Conservation (phyloP, 345 rosid genomes). For the Eucalyptus decipiens region DNA sequence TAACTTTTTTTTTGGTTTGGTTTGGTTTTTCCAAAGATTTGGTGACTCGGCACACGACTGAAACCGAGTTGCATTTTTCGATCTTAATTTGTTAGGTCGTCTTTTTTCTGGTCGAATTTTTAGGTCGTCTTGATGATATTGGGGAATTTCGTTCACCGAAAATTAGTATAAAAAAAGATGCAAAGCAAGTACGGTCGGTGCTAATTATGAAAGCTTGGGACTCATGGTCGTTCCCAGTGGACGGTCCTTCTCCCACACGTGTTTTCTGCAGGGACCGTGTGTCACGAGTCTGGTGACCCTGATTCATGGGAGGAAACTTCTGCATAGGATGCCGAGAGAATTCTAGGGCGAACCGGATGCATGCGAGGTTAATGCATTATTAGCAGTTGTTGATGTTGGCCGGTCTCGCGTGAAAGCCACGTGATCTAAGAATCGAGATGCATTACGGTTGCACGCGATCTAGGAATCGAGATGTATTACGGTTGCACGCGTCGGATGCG, state of each 20-base stretch:
- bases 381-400: neutral
- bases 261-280: neutral
- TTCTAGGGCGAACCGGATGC: neutral
- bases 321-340: neutral
- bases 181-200: neutral
- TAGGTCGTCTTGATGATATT: neutral
- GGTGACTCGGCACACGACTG: neutral
- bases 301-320: neutral
- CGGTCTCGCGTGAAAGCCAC: neutral
- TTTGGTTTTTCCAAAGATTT: neutral
- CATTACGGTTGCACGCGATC: neutral
- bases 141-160: neutral
- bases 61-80: neutral
- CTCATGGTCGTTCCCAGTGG: neutral
- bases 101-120: too few relatives aligned
- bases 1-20: neutral
- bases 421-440: neutral
- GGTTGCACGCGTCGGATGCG: accelerated
- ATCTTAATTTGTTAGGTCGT: neutral
- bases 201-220: neutral
- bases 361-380: neutral
- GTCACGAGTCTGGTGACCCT: neutral
- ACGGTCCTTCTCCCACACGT: neutral
- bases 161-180: neutral
- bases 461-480: neutral